Evolutionary conservation across 306 rosid species (phyloP).

Genomic region (Malus sylvestris): DNA sequence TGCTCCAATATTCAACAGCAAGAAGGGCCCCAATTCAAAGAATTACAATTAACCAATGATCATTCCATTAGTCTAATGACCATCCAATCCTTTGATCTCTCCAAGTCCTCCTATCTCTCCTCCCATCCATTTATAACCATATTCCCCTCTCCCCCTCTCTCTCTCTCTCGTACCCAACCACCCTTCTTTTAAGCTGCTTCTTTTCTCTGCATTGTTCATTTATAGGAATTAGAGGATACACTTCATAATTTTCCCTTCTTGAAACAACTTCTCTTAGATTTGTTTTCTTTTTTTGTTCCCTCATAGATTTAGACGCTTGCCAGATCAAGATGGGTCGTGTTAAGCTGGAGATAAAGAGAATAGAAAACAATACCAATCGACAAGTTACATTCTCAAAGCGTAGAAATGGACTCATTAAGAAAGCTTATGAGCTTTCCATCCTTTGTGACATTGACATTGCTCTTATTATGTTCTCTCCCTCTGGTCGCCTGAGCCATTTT

Average conservation of each 20-base stretch:
- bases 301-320: background rate
- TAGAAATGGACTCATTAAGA: constrained; percentile 81
- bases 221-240: constrained; percentile 4
- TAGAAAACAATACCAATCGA: constrained; percentile 65
- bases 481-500: constrained; percentile 56
- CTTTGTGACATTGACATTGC: constrained; percentile 84
- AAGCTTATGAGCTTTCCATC: constrained; percentile 73
- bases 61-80: background rate
- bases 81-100: constrained; percentile 33
- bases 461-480: constrained; percentile 73
- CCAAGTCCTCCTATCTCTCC: constrained; percentile 33
- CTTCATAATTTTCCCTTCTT: background rate
- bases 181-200: constrained; percentile 48
- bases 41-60: background rate
- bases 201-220: constrained; percentile 21
- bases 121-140: constrained; percentile 53
- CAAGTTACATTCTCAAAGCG: constrained; percentile 85
- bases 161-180: constrained; percentile 30
- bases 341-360: constrained; percentile 75
- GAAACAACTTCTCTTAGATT: background rate
- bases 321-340: constrained; percentile 66
- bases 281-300: background rate
- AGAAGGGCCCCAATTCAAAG: background rate
- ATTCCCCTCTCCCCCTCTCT: constrained; percentile 27
- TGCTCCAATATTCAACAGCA: background rate